Evolutionary conservation across 768 basidiomycete genomes (phyloP).

Genomic region (Leccinum disarticulatum): DNA sequence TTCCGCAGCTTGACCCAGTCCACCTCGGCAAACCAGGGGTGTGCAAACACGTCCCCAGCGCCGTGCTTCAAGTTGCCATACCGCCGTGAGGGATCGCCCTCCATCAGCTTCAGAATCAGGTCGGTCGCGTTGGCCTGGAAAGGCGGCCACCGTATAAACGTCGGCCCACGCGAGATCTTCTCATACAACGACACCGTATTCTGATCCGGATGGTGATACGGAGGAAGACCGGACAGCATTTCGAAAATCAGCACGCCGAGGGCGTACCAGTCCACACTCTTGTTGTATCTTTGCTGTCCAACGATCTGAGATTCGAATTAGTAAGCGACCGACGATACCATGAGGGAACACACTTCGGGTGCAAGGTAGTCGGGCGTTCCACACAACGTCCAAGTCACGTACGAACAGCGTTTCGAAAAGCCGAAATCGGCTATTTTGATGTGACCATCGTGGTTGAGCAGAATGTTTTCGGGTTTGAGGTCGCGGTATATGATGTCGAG

Average conservation of each 20-base stretch:
- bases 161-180: constrained; percentile 78
- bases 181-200: constrained; percentile 90
- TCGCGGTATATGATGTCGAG: constrained; percentile 95
- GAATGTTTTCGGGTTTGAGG: constrained; percentile 95
- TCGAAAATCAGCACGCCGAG: constrained; percentile 96
- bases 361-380: constrained; percentile 97
- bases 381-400: constrained; percentile 93
- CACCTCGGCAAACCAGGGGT: constrained; percentile 93
- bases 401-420: constrained; percentile 87
- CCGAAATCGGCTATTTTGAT: constrained; percentile 98
- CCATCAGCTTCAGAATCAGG: constrained; percentile 88
- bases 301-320: constrained; percentile 52
- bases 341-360: constrained; percentile 66
- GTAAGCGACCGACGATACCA: constrained; percentile 17
- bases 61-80: constrained; percentile 90
- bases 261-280: constrained; percentile 98
- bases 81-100: constrained; percentile 81
- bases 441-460: constrained; percentile 91
- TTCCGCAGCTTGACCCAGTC: constrained; percentile 81
- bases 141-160: constrained; percentile 75
- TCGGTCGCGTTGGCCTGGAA: constrained; percentile 79
- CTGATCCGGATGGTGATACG: constrained; percentile 85
- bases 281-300: constrained; percentile 85
- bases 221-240: constrained; percentile 95
- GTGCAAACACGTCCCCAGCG: constrained; percentile 87